A percentile compares a stretch with the other conserved stretches of the same genome.
phyloP scores from a whole-genome alignment of 106 monocot genomes.

The Phalaenopsis aphrodite region DNA sequence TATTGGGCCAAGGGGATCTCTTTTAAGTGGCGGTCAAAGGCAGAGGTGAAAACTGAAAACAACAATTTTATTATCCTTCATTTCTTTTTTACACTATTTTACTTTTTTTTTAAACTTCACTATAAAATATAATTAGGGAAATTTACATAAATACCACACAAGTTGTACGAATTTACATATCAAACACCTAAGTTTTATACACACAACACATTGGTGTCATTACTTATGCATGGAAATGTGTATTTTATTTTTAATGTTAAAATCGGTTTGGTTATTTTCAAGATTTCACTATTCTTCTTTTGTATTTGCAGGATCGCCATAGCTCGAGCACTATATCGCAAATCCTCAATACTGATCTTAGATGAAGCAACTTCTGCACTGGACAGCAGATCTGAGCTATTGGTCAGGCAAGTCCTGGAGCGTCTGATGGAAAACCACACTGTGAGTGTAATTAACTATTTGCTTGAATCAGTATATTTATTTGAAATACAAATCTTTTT shows the following conservation, averaged over 20 bases:
- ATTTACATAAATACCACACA: too few relatives aligned
- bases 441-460: constrained; percentile 35
- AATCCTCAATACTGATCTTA: constrained; percentile 66
- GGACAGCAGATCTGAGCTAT: constrained; percentile 62
- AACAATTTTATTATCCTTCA: neutral
- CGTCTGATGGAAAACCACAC: constrained; percentile 48
- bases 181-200: too few relatives aligned
- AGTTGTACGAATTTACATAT: too few relatives aligned
- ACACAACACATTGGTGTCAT: too few relatives aligned
- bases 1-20: constrained; percentile 67
- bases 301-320: constrained; percentile 48
- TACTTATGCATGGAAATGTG: too few relatives aligned
- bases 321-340: constrained; percentile 71
- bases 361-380: constrained; percentile 92
- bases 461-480: too few relatives aligned
- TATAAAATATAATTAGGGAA: neutral
- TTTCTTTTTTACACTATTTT: neutral
- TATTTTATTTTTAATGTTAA: too few relatives aligned
- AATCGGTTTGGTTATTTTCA: too few relatives aligned
- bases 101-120: neutral
- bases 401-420: constrained; percentile 58
- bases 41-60: constrained; percentile 41
- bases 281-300: neutral
- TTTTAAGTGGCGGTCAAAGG: constrained; percentile 81
- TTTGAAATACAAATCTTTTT: too few relatives aligned